Base-by-base conservation (phyloP, 148 eudicot species). In the Rhododendron simsii region DNA sequence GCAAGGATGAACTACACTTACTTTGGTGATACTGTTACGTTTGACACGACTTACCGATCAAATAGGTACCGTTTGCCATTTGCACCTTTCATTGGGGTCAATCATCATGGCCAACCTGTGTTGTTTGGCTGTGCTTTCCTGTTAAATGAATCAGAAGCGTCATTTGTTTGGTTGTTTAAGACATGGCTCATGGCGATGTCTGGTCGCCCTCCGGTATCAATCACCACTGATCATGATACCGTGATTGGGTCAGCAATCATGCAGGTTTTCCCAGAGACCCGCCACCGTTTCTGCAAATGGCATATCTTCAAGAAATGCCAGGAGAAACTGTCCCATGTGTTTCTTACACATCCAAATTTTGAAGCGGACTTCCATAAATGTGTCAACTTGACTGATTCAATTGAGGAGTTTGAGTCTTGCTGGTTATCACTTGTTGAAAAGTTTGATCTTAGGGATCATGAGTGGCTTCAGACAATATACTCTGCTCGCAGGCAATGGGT, bases 251-350 rank as follows among this genome's bases (percentile, higher is more conserved):
- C 94, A 47, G 93, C 91, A 82, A 85, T 92, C 57, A 78, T 84
- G 91, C 91, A 91, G 85, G 93, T 92, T 78, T 91, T 92, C 71
- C 94, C 94, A 8, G 84, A 88, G 51, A 87, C 93, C 37, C 92
- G 94, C 23, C 94, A 92, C 63, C 92, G 94, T 30, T 92, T 92
- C 88, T 92, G 94, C 87, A 92, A 92, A 84, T 92, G 94, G 93
- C 94, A 92, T 51, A 92, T 92, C 28, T 92, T 92, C 78, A 92
- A 91, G 84, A 91, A 92, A 76, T 91, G 92, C 87, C 94, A 92
- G 85, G 94, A 92, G 85, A 92, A 91, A 79, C 88, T 92, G 78
- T 92, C 94, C 57, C 89, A 88, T 73, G 85, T 91, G 87, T 87
- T 91, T 81, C 93, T 91, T 82, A 41, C 85, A 45, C 90, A 92